phyloP scores from a whole-genome alignment of 495 filamentous ascomycete species.

The Xylaria grammica region DNA sequence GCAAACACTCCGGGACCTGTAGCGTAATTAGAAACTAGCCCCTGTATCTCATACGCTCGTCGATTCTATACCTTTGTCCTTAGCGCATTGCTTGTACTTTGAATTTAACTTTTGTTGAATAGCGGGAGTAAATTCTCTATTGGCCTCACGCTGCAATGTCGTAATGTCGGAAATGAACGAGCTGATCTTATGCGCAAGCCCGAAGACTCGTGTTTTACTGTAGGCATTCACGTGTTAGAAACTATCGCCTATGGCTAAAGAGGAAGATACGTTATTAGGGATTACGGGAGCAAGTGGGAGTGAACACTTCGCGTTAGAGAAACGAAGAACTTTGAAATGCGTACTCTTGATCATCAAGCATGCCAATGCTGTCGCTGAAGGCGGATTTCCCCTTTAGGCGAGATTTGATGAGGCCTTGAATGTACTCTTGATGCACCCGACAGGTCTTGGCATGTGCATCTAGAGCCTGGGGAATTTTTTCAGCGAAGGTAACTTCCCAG shows the following conservation, averaged over 20 bases:
- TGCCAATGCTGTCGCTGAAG: conserved; percentile 40
- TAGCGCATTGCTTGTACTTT: conserved; percentile 50
- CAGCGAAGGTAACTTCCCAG: conserved; percentile 58
- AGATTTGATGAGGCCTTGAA: conserved; percentile 38
- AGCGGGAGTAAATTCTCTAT: conserved; percentile 55
- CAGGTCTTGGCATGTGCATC: conserved; percentile 16
- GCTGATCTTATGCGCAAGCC: conserved; percentile 27
- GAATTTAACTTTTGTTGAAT: conserved; percentile 48
- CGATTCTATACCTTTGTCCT: conserved; percentile 47
- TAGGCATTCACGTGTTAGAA: too few species aligned
- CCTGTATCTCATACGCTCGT: background rate
- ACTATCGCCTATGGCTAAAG: too few species aligned
- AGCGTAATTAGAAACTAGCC: background rate
- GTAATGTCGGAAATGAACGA: conserved; percentile 43
- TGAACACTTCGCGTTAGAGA: too few species aligned
- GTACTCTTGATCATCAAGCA: conserved; percentile 42
- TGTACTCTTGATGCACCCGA: conserved; percentile 30
- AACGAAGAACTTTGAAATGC: too few species aligned
- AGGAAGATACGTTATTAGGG: too few species aligned
- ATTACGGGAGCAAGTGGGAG: too few species aligned
- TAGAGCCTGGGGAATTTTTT: conserved; percentile 18
- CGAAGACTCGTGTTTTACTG: conserved; percentile 12
- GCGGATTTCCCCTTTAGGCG: conserved; percentile 24
- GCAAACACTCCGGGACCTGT: conserved; percentile 50
- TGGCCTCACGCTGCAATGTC: conserved; percentile 55